phyloP scores from a whole-genome alignment of 2,329 filamentous ascomycete species.

The Scedosporium boydii region DNA sequence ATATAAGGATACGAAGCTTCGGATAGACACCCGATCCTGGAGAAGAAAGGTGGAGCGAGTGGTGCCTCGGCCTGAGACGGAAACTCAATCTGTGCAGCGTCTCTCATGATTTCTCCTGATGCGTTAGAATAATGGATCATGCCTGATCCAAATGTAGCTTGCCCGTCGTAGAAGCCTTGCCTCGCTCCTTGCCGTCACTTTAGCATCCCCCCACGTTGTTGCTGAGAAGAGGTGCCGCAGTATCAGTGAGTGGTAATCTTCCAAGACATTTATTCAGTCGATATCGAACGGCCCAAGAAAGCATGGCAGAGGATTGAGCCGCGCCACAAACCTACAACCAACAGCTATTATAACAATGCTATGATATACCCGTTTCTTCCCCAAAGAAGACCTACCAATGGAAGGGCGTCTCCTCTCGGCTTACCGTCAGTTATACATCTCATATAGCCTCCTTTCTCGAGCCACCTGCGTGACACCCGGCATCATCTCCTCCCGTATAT shows the following conservation, averaged over 20 bases:
- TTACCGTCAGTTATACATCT: not conserved
- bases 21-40: not conserved
- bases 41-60: no score
- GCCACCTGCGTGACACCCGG: not conserved
- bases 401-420: not conserved
- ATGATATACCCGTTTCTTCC: not conserved
- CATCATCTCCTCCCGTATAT: not conserved
- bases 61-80: not conserved
- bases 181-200: no score
- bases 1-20: not conserved
- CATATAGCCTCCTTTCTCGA: not conserved
- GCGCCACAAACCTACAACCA: not conserved
- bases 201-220: no score
- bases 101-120: not conserved
- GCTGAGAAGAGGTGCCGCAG: no score
- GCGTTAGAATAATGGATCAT: not conserved
- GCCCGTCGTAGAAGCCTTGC: not conserved
- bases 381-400: not conserved
- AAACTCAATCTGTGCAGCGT: not conserved
- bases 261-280: no score
- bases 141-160: not conserved
- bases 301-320: not conserved
- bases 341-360: not conserved
- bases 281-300: not conserved
- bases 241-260: no score